Conservation (phyloP, 2,329 filamentous ascomycete genomes). For the Penicillium nordicum region DNA sequence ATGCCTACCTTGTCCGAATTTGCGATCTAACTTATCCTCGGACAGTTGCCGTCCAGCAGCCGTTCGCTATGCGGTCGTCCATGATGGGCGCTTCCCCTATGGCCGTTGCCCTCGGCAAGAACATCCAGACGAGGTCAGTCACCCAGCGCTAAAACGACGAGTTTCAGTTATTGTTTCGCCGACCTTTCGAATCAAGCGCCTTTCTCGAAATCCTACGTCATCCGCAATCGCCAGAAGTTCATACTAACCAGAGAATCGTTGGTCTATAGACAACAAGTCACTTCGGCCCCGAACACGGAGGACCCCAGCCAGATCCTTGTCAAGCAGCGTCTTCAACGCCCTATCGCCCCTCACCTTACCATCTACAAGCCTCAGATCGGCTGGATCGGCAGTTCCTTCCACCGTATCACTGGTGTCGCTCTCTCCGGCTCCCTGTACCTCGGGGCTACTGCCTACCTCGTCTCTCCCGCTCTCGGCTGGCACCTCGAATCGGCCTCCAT, state of each 20-base stretch:
- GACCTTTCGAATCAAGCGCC: background rate
- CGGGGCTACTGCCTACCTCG: slow-evolving; percentile 77
- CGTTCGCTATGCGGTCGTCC: slow-evolving; percentile 41
- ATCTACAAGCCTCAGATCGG: slow-evolving; percentile 88
- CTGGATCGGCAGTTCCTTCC: slow-evolving; percentile 71
- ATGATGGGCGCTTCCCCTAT: slow-evolving; percentile 45
- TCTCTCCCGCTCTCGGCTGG: slow-evolving; percentile 70
- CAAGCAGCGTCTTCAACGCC: slow-evolving; percentile 75
- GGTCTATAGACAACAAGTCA: slow-evolving; percentile 29
- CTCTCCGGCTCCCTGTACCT: slow-evolving; percentile 73
- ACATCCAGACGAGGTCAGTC: slow-evolving; percentile 45
- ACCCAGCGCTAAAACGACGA: background rate
- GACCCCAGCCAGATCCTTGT: slow-evolving; percentile 61
- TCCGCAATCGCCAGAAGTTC: slow-evolving; percentile 13
- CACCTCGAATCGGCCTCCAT: slow-evolving; percentile 63
- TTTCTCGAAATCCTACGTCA: slow-evolving; percentile 27
- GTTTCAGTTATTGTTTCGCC: slow-evolving; percentile 1
- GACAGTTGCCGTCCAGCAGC: slow-evolving; percentile 46
- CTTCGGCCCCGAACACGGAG: slow-evolving; percentile 29
- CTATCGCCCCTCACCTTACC: slow-evolving; percentile 76
- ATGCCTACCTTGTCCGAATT: slow-evolving; percentile 11
- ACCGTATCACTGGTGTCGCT: slow-evolving; percentile 76
- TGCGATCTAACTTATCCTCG: slow-evolving; percentile 22
- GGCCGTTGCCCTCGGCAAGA: slow-evolving; percentile 43
- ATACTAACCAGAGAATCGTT: slow-evolving; percentile 13